A percentile compares a stretch with the other conserved stretches of the same genome.
Evolutionary conservation across 495 filamentous ascomycete species (phyloP).

Genomic region (Talaromyces stipitatus): DNA sequence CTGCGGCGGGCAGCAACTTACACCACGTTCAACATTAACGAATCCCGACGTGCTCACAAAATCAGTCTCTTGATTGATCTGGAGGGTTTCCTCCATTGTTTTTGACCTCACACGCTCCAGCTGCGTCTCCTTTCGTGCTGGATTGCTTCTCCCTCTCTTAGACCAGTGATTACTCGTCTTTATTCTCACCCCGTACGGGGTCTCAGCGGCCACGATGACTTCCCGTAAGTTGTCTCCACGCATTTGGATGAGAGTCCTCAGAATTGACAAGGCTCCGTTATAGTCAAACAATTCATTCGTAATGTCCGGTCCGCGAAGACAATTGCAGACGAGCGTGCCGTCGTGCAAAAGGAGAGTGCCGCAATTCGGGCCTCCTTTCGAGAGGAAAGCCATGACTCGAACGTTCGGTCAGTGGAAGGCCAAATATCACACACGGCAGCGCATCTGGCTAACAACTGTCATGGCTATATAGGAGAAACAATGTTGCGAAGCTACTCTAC

Average conservation of each 20-base stretch:
- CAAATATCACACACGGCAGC: not conserved
- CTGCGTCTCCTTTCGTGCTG: not conserved
- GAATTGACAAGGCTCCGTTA: conserved; percentile 9
- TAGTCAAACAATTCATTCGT: conserved; percentile 99
- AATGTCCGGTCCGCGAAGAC: conserved; percentile 98
- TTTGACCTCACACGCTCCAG: not conserved
- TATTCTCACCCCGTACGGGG: conserved; percentile 7
- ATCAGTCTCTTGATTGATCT: not conserved
- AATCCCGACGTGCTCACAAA: not conserved
- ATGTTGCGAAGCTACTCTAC: conserved; percentile 96
- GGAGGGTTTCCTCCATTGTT: not conserved
- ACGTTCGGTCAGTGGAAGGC: conserved; percentile 57
- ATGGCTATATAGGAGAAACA: conserved; percentile 67
- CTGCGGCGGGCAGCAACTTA: not conserved
- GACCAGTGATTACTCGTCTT: not conserved
- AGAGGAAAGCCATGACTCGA: conserved; percentile 89
- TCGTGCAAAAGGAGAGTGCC: conserved; percentile 98
- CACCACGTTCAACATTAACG: not conserved
- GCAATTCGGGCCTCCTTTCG: conserved; percentile 93
- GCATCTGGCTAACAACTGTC: conserved; percentile 16
- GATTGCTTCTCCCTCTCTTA: not conserved
- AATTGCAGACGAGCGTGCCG: conserved; percentile 94
- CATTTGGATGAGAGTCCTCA: conserved; percentile 10
- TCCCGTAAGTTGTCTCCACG: conserved; percentile 51
- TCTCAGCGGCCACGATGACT: conserved; percentile 42